Percentiles rank a stretch among this genome's conserved stretches.
Conservation (phyloP, 352 stramenopile species). For the Phytopythium cucurbitacearum region DNA sequence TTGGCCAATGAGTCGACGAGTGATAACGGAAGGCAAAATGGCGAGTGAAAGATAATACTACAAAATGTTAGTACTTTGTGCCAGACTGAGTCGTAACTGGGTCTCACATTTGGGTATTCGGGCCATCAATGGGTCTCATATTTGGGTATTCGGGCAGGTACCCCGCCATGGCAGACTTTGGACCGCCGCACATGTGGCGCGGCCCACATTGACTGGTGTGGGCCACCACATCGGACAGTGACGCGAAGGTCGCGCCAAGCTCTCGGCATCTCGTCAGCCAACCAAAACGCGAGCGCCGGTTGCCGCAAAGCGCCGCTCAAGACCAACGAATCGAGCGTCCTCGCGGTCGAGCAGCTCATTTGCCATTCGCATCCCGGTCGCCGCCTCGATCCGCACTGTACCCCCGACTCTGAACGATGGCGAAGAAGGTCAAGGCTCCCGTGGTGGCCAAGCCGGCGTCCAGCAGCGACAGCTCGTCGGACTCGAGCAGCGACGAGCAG, state of each 20-base stretch:
- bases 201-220: background rate
- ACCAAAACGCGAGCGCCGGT: constrained; percentile 8
- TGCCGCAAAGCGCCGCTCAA: constrained; percentile 1
- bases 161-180: no score
- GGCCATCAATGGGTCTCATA: no score
- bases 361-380: constrained; percentile 17
- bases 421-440: constrained; percentile 49
- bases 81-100: no score
- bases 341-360: constrained; percentile 16
- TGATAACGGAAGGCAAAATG: no score
- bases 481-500: constrained; percentile 54
- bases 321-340: background rate
- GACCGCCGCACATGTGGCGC: background rate
- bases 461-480: constrained; percentile 41
- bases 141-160: no score
- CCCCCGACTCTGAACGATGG: constrained; percentile 16
- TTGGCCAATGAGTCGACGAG: no score
- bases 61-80: no score
- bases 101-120: no score
- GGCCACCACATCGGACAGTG: constrained; percentile 9
- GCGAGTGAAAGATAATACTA: no score
- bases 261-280: constrained; percentile 20
- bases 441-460: constrained; percentile 35
- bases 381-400: constrained; percentile 4
- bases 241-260: constrained; percentile 23